These are phyloP conservation scores for Boletus edulis DNA, from an alignment of 768 basidiomycete species.

Conservation along the genomic window DNA sequence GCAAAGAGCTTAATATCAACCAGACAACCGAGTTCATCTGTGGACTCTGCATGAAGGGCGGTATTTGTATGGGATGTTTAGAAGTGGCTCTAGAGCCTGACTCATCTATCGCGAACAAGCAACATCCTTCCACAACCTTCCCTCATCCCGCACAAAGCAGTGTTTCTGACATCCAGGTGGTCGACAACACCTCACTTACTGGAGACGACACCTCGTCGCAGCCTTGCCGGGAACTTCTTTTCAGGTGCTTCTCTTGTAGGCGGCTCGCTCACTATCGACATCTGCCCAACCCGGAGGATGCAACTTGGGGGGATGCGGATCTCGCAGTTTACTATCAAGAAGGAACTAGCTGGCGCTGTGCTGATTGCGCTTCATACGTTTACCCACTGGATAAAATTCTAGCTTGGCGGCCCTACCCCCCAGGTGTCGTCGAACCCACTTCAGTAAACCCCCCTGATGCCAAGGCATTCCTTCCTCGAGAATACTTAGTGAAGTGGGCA, in stretches of 20 bases:
- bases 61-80: slow-evolving; percentile 75
- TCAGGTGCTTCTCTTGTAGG: slow-evolving; percentile 82
- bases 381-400: slow-evolving; percentile 80
- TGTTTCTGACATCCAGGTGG: slow-evolving; percentile 36
- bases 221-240: slow-evolving; percentile 51
- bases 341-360: slow-evolving; percentile 61
- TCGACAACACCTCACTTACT: slow-evolving; percentile 19
- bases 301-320: slow-evolving; percentile 35
- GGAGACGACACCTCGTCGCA: slow-evolving; percentile 18
- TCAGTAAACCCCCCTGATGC: slow-evolving; percentile 43
- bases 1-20: slow-evolving; percentile 42
- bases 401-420: slow-evolving; percentile 86
- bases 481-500: slow-evolving; percentile 92
- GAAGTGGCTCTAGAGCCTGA: slow-evolving; percentile 54
- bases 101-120: slow-evolving; percentile 21
- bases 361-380: slow-evolving; percentile 71
- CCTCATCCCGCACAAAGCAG: slow-evolving; percentile 6
- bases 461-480: slow-evolving; percentile 71
- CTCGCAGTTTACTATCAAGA: slow-evolving; percentile 64
- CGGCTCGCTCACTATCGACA: slow-evolving; percentile 81
- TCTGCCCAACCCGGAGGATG: slow-evolving; percentile 47
- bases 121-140: neutral
- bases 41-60: slow-evolving; percentile 69
- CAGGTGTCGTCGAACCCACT: slow-evolving; percentile 54
- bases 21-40: slow-evolving; percentile 82